These are phyloP conservation scores for Saitozyma podzolica DNA, from an alignment of 768 basidiomycete species.

Conservation along the genomic window DNA sequence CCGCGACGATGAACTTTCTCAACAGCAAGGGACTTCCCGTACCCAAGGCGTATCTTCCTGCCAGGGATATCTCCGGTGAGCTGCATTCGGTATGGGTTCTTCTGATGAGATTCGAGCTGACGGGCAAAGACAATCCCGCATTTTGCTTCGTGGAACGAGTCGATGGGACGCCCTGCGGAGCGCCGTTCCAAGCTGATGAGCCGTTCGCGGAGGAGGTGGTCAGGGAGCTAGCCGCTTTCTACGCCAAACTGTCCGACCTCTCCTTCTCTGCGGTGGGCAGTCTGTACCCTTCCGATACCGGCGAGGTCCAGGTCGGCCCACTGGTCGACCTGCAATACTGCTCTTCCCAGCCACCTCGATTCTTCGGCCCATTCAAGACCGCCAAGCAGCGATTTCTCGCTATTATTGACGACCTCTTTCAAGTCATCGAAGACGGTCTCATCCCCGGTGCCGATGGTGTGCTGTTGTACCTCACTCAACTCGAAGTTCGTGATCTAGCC, in stretches of 20 bases:
- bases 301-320: background rate
- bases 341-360: background rate
- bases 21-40: background rate
- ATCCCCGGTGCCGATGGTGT: background rate
- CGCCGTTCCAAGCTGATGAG: background rate
- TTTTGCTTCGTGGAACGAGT: background rate
- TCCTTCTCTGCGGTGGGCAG: background rate
- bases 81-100: background rate
- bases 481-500: background rate
- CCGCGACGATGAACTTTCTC: background rate
- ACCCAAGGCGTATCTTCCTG: background rate
- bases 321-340: background rate
- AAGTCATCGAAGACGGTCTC: background rate
- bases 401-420: background rate
- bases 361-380: slow-evolving; percentile 1
- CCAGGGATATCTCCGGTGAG: background rate
- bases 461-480: background rate
- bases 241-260: background rate
- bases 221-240: background rate
- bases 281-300: background rate
- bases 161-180: background rate
- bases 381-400: background rate
- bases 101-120: background rate
- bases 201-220: background rate
- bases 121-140: background rate